Evolutionary conservation across 2,329 filamentous ascomycete genomes (phyloP), one percentile per base, ranked within the genome.

Genomic region (Hymenoscyphus scutula): DNA sequence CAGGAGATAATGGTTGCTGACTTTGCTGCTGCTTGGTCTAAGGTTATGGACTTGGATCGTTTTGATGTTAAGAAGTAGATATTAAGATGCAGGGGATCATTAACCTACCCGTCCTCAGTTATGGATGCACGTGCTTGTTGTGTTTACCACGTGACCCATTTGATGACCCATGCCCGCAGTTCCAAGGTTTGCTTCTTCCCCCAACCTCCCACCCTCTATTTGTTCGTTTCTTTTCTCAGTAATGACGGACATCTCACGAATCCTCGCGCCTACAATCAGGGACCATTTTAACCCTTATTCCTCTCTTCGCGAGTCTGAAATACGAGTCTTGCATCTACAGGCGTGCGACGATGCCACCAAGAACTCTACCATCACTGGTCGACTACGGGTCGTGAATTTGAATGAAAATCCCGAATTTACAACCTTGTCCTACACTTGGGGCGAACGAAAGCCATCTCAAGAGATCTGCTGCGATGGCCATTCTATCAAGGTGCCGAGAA

Each of bases 1-100:
- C 69, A 80, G 62, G 77, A 80, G 56, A 82, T 82, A 76, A 82
- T 86, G 63, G 78, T 81, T 56, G 79, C 79, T 71, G 83, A 86
- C 75, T 87, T 87, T 71, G 78, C 84, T 11, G 73, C 76, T 27
- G 82, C 81, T 19, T 86, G 83, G 84, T 76, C 77, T 63, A 87
- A 87, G 81, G 80, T 87, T 23, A 84, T 84, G 81, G 81, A 82
- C 66, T 71, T 82, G 67, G 84, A 87, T 70, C 80, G 84, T 51
- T 87, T 80, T 69, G 84, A 86, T 66, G 64, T 81, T 6, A 69
- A 66, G 61, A 65, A 63, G 34, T 59, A 59, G 30, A n/a, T 37
- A 37, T 29, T 29, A 3, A 3, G 27, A 29, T n/a, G n/a, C n/a
- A n/a, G n/a, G n/a, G n/a, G n/a, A n/a, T n/a, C n/a, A n/a, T n/a